phyloP scores from a whole-genome alignment of 2,329 filamentous ascomycete genomes.

The Diaporthe amygdali region DNA sequence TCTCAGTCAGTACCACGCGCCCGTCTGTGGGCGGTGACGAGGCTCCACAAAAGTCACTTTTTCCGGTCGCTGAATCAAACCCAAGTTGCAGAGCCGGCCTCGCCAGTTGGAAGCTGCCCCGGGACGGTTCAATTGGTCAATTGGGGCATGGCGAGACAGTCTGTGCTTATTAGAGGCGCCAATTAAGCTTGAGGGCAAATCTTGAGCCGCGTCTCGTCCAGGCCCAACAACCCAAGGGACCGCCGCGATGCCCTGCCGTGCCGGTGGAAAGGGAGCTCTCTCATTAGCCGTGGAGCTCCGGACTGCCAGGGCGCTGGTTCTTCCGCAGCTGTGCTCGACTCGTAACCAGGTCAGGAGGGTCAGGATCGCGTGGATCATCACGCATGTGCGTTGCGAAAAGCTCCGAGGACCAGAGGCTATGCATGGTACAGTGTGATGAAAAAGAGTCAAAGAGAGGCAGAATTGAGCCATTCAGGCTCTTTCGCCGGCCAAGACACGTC shows the following conservation, averaged over 20 bases:
- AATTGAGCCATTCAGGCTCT: background rate
- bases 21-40: conserved; percentile 23
- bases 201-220: background rate
- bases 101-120: conserved; percentile 8
- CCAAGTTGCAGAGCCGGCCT: conserved; percentile 13
- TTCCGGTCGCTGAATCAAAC: conserved; percentile 9
- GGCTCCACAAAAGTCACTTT: conserved; percentile 20
- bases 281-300: background rate
- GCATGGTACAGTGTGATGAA: background rate
- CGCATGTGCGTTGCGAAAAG: conserved; percentile 7
- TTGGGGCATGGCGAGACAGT: conserved; percentile 15
- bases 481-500: conserved; percentile 13
- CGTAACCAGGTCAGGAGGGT: conserved; percentile 8
- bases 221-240: background rate
- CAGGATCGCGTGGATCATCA: conserved; percentile 5
- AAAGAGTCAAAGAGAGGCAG: background rate
- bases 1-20: conserved; percentile 4
- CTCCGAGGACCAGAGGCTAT: conserved; percentile 11
- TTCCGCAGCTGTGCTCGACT: conserved; percentile 6
- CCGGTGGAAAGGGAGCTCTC: background rate
- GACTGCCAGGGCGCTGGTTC: background rate
- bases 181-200: conserved; percentile 13
- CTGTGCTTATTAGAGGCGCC: conserved; percentile 12
- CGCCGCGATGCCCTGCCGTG: no score
- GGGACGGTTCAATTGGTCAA: conserved; percentile 15